Percentiles rank a stretch among this genome's conserved stretches.
phyloP scores from a whole-genome alignment of 345 rosid species.

The Syzygium oleosum region DNA sequence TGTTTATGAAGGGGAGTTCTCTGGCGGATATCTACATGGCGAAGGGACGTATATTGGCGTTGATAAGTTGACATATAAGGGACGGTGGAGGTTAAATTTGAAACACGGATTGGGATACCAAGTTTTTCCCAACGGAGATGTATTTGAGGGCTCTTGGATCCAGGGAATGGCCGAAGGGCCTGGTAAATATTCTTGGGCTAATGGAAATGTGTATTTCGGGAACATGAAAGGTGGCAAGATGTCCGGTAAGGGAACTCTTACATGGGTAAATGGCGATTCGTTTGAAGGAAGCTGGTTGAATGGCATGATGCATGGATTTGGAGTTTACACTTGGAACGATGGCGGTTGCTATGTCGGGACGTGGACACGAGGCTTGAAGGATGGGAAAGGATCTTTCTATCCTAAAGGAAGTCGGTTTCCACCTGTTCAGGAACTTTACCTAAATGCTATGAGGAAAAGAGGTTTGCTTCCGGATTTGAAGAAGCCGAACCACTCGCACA shows the following conservation, averaged over 20 bases:
- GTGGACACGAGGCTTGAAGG: constrained; percentile 92
- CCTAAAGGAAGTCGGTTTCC: constrained; percentile 75
- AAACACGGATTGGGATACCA: constrained; percentile 93
- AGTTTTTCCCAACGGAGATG: constrained; percentile 64
- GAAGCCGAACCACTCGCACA: constrained; percentile 51
- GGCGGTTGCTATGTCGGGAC: constrained; percentile 90
- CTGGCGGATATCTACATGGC: constrained; percentile 86
- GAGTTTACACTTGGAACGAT: constrained; percentile 86
- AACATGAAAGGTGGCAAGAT: constrained; percentile 94
- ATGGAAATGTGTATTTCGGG: constrained; percentile 66
- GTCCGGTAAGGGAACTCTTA: constrained; percentile 89
- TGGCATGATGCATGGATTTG: constrained; percentile 94
- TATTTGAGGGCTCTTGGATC: constrained; percentile 92
- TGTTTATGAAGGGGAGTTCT: constrained; percentile 77
- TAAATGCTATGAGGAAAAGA: constrained; percentile 74
- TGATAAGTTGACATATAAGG: constrained; percentile 52
- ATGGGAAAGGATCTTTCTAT: constrained; percentile 92
- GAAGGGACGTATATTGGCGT: constrained; percentile 52
- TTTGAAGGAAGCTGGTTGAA: constrained; percentile 94
- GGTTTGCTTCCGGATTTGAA: constrained; percentile 83
- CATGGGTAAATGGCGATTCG: constrained; percentile 76
- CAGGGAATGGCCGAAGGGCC: constrained; percentile 86
- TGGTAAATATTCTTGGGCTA: constrained; percentile 90
- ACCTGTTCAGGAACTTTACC: constrained; percentile 59
- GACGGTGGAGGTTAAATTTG: constrained; percentile 86